Percentiles rank a stretch among this genome's conserved stretches.
Evolutionary conservation across 2,329 filamentous ascomycete genomes (phyloP).

Genomic region (Chalaropsis thielavioides): DNA sequence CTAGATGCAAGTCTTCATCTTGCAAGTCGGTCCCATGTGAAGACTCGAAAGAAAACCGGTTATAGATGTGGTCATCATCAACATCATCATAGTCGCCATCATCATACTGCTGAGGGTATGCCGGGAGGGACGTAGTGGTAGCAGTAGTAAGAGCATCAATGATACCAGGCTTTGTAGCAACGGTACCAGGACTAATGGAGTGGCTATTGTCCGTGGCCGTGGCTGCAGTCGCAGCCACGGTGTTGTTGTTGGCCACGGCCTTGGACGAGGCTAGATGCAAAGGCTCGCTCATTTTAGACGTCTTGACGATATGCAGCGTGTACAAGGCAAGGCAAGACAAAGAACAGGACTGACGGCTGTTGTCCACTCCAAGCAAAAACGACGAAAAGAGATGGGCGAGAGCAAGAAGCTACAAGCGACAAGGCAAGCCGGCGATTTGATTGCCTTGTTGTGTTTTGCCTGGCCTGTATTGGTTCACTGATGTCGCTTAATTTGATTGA

Average conservation of each 20-base stretch:
- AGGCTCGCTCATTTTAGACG: not conserved
- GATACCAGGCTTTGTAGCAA: not conserved
- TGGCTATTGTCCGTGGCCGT: not conserved
- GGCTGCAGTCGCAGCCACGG: not conserved
- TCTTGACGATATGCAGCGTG: not conserved
- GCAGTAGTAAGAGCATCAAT: not conserved
- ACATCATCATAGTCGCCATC: not conserved
- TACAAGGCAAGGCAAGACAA: not conserved
- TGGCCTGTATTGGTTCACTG: not conserved
- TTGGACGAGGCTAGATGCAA: not conserved
- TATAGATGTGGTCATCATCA: not conserved
- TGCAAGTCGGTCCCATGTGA: not conserved
- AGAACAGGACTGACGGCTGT: not conserved
- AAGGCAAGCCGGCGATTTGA: not conserved
- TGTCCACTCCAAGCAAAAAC: not conserved
- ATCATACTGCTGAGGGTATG: not conserved
- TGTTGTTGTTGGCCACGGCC: not conserved
- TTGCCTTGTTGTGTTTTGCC: not conserved
- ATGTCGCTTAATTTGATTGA: constrained; percentile 1
- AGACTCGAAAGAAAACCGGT: not conserved
- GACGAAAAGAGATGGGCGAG: not conserved
- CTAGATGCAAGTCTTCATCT: not conserved
- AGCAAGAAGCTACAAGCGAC: not conserved
- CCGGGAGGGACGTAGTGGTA: not conserved
- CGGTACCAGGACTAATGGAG: not conserved